Evolutionary conservation across 2,329 filamentous ascomycete species (phyloP).

Genomic region (Colletotrichum liaoningense): DNA sequence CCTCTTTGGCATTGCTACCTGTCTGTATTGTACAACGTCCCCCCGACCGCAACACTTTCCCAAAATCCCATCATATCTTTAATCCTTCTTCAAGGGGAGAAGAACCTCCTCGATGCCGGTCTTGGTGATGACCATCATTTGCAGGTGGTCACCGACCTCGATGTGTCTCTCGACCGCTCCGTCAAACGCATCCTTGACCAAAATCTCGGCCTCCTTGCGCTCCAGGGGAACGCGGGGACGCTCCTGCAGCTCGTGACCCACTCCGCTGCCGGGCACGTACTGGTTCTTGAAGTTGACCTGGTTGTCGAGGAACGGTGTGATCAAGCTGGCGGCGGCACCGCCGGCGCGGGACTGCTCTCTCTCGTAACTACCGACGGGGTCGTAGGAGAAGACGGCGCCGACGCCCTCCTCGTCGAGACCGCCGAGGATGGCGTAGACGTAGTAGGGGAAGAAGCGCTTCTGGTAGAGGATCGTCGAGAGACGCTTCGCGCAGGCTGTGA

Average conservation of each 20-base stretch:
- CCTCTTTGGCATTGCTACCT: conserved; percentile 34
- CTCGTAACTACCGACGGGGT: conserved; percentile 98
- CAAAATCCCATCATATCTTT: conserved; percentile 44
- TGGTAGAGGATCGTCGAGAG: conserved; percentile 95
- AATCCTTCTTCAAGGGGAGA: conserved; percentile 90
- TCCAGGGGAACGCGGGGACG: conserved; percentile 77
- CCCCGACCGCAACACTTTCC: not conserved
- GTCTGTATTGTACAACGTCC: conserved; percentile 33
- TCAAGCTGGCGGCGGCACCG: conserved; percentile 90
- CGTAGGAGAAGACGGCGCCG: conserved; percentile 96
- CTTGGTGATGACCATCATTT: conserved; percentile 93
- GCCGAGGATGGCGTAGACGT: conserved; percentile 92
- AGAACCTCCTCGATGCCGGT: conserved; percentile 90
- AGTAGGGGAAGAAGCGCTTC: conserved; percentile 99
- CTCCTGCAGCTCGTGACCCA: conserved; percentile 83
- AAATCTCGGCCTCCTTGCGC: conserved; percentile 79
- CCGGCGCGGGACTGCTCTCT: conserved; percentile 95
- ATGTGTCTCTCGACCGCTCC: conserved; percentile 99
- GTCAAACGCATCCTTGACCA: conserved; percentile 98
- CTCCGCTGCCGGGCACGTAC: conserved; percentile 87
- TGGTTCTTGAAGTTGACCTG: conserved; percentile 99
- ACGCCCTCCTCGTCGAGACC: conserved; percentile 94
- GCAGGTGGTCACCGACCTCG: conserved; percentile 95
- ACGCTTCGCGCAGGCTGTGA: conserved; percentile 94
- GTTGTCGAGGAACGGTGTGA: conserved; percentile 99